Base-by-base conservation (phyloP, 495 filamentous ascomycete genomes). In the Annulohypoxylon stygium region DNA sequence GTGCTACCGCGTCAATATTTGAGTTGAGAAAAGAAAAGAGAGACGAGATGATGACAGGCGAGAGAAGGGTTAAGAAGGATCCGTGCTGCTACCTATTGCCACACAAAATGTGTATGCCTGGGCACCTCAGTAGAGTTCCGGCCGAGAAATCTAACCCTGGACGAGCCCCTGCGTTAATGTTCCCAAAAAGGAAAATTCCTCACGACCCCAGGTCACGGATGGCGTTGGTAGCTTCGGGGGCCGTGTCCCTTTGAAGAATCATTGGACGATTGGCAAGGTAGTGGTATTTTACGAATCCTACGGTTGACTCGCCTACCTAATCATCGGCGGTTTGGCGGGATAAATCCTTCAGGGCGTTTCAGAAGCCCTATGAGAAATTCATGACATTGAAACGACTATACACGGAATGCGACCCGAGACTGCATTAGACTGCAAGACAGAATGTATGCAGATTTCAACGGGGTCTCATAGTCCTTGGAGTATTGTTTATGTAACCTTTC, bases 261-360 rank as follows among this genome's bases (percentile, higher is more conserved):
- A 74, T 70, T 67, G 65, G 71, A 26, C 55, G 25, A 61, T 36
- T 71, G 47, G 54, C 61, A 61, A 33, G 12, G 36, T 14, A 41
- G 33, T 34, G 45, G 55, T 16, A 61, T 66, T 51, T 45, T 33
- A 45, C 43, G 58, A 43, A 60, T 68, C 70, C 30, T 16, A 23
- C 53, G 37, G 18, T 64, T 50, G 45, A 57, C 26, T 37, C 25
- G 11, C 37, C 25, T 36, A 16, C 37, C 25, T 55, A 8, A 6
- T 20, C 55, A 59, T 43, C 63, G 18, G 26, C 36, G 23, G 14
- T 71, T 60, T 33, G 23, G 50, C 62, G 33, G 58, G 61, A 63
- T 11, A 12, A 61, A 65, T 69, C 70, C 65, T 69, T 69, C 58
- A 10, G 23, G 12, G 18, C 55, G 65, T 65, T 73, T 73, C 70